Evolutionary conservation across 306 rosid species (phyloP), one percentile per base, ranked within the genome.

Genomic region (Quercus alba): DNA sequence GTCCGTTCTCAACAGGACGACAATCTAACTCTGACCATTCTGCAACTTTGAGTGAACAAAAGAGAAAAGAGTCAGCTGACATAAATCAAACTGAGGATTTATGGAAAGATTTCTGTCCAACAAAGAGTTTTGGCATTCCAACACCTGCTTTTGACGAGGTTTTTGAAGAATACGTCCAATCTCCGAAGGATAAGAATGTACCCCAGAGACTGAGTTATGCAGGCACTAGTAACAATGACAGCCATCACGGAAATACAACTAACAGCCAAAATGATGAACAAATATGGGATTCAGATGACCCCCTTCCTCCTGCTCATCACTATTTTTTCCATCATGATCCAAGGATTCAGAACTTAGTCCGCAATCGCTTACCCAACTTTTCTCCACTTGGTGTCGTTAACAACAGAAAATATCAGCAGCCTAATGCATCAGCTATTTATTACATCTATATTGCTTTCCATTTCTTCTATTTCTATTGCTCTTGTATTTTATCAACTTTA

Each of bases 131-230:
- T 86, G 80, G 81, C 4, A 78, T 90, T 79, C 90, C 94, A 15
- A 95, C 99, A 26, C 99, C 99, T 11, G 95, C 90, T 8, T 82
- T 94, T 33, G 90, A 95, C 77, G 97, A 92, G 86, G 25, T 91
- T 5, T 94, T 81, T 78, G 87, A 87, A 75, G 97, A 94, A 70
- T 93, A 91, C 78, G 87, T 88, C 35, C 70, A 15, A 61, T 86
- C 89, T 33, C 35, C 71, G 68, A 89, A 86, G 76, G 55, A 81
- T 41, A 81, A 56, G 25, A 84, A 78, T 67, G 80, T 49, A 18
- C n/a, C 74, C 19, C 80, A 74, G 31, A 80, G 81, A 58, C 74
- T 75, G 25, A 62, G 86, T 56, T 74, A 56, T 71, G 33, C 25
- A 3, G 72, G 70, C 46, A 41, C 56, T 23, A 81, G 58, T 75